Base-by-base conservation (phyloP, 2,329 filamentous ascomycete species). In the Colletotrichum orchidophilum region DNA sequence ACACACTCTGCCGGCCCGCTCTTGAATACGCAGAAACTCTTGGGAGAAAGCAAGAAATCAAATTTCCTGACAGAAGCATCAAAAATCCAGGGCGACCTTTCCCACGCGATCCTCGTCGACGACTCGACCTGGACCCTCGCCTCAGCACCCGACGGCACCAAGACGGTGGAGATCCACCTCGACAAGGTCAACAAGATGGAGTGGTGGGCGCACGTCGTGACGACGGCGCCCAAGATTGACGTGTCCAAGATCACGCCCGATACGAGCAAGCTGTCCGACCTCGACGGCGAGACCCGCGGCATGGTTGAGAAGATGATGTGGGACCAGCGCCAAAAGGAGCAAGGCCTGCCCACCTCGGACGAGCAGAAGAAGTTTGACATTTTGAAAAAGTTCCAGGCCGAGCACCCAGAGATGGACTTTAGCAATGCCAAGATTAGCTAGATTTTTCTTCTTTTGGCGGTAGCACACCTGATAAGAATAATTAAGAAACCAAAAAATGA, bases 251-350 rank as follows among this genome's bases (percentile, higher is more conserved):
- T 99, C 83, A 90, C 92, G 80, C 96, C 96, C 26, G 96, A 98
- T 84, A 95, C 93, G 80, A 95, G 92, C 80, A 97, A 95, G 82
- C 87, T 99, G 78, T 92, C 93, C 68, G 96, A 99, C 81, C 86
- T 99, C 75, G 96, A 98, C 79, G 96, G 96, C 72, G 93, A 97
- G 87, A 99, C 96, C 64, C 90, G 96, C 74, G 90, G 91, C 70
- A 98, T 99, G 96, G 96, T 99, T 54, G 96, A 99, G 90, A 99
- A 99, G 90, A 99, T 99, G 96, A 99, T 99, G 96, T 99, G 89
- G 78, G 96, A 99, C 85, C 96, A 99, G 87, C 88, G 93, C 75
- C 95, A 98, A 86, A 99, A 99, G 90, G 95, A 98, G 86, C 86
- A 89, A 82, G 96, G 96, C 5, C 88, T 93, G 82, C 94, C 95